Evolutionary conservation across 352 stramenopile species (phyloP), one percentile per base, ranked within the genome.

Genomic region (Globisporangium irregulare): DNA sequence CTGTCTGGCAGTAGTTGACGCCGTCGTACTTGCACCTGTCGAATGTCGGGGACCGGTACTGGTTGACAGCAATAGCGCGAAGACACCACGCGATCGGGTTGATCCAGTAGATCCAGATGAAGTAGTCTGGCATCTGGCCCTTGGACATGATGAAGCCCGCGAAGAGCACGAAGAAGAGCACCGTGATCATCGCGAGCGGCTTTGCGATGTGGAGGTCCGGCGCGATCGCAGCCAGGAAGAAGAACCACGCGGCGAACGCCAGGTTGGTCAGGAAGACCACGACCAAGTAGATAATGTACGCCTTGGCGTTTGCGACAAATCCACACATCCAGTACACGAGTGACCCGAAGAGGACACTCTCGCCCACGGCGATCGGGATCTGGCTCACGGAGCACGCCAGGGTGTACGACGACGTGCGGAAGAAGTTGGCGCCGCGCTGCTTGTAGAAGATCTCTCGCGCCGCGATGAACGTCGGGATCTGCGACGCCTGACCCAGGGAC

Each of bases 311-410:
- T 46, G 24, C 9, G 25, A 74, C 66, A 38, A 69, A 82, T 3
- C 87, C 89, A 50, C 90, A 87, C 74, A 95, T 91, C 76, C 82
- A 95, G 69, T 96, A 96, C 1, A 95, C 55, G 50, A 96, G 73
- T 1, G 77, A 84, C 9, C 86, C 89, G 71, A 95, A 95, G 24
- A 93, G 59, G 0, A 91, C n/a, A 14, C 70, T 77, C 69, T 95
- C 88, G n/a, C 77, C 62, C 0, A 84, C 0, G 53, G 59, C 59
- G 55, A 84, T 25, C 54, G 80, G 72, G 14, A 87, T 43, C 27
- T 58, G 51, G 18, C 8, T 32, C 22, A 58, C 51, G 9, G 51
- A 58, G 51, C 27, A 34, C 8, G 51, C n/a, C 51, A 58, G 22
- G 22, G 22, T 24, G 22, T 58, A 58, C n/a, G 51, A 10, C 22